Conservation (phyloP, 1,284 basidiomycete genomes). For the Trametes sp. region DNA sequence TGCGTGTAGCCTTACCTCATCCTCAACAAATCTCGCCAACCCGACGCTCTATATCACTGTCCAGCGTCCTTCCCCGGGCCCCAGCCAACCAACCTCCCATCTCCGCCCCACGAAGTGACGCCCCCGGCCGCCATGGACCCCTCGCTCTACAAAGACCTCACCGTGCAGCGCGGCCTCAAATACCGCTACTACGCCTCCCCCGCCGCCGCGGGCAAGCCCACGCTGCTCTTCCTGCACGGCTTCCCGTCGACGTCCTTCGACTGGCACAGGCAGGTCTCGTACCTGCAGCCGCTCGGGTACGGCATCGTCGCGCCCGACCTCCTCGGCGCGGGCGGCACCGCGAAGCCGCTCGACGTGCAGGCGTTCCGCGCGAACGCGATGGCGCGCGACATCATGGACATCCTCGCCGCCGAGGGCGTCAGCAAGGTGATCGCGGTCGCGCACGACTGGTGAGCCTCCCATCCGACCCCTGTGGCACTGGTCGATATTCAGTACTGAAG, state of each 20-base stretch:
- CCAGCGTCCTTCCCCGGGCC: no score
- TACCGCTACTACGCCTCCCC: slow-evolving; percentile 49
- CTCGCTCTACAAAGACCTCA: slow-evolving; percentile 27
- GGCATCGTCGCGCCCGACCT: slow-evolving; percentile 57
- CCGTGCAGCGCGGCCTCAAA: slow-evolving; percentile 45
- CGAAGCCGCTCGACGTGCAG: slow-evolving; percentile 49
- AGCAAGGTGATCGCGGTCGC: slow-evolving; percentile 50
- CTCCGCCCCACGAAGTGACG: no score
- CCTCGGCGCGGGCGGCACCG: slow-evolving; percentile 59
- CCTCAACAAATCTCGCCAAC: no score
- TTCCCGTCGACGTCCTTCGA: slow-evolving; percentile 53
- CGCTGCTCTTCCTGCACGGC: slow-evolving; percentile 55
- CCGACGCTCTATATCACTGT: no score
- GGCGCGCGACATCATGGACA: slow-evolving; percentile 51
- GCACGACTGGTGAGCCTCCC: slow-evolving; percentile 55
- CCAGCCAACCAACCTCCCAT: no score
- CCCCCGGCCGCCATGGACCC: slow-evolving; percentile 1
- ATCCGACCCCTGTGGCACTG: no score
- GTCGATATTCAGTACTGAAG: no score
- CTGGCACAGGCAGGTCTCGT: slow-evolving; percentile 54
- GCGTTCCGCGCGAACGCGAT: slow-evolving; percentile 47
- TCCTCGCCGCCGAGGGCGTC: slow-evolving; percentile 51
- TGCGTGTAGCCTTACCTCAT: no score
- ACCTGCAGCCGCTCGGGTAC: slow-evolving; percentile 52
- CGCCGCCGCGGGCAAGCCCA: slow-evolving; percentile 41